A percentile compares a stretch with the other conserved stretches of the same genome.
phyloP scores from a whole-genome alignment of 2,329 filamentous ascomycete genomes.

The Xylariomycetidae sp. region DNA sequence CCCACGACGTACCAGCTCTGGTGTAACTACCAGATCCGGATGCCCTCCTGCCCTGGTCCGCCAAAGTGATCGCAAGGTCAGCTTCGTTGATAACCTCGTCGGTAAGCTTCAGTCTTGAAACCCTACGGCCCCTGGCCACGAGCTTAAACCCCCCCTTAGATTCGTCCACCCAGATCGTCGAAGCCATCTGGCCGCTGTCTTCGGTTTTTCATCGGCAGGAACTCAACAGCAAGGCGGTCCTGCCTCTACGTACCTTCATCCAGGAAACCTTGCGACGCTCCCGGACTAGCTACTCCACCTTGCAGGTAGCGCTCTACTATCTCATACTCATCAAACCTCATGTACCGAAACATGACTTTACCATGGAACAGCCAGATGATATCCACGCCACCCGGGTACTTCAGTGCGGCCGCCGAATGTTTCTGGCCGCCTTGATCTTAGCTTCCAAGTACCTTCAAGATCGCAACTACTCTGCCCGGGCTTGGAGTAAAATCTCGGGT shows the following conservation, averaged over 20 bases:
- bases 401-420: conserved; percentile 96
- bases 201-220: conserved; percentile 72
- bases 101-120: conserved; percentile 73
- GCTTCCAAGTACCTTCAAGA: conserved; percentile 98
- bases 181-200: conserved; percentile 93
- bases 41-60: conserved; percentile 72
- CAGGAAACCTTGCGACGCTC: conserved; percentile 94
- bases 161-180: conserved; percentile 94
- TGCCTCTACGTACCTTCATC: conserved; percentile 92
- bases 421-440: conserved; percentile 86
- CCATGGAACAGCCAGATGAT: conserved; percentile 75
- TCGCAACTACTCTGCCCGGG: conserved; percentile 92
- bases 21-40: conserved; percentile 49
- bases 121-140: conserved; percentile 13
- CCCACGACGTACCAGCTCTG: conserved; percentile 50
- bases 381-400: conserved; percentile 69
- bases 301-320: conserved; percentile 96
- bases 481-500: conserved; percentile 99
- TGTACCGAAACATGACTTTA: conserved; percentile 77
- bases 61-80: conserved; percentile 86
- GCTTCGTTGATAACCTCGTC: conserved; percentile 93
- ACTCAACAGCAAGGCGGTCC: conserved; percentile 65
- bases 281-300: conserved; percentile 91
- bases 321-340: conserved; percentile 88
- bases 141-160: conserved; percentile 51